Evolutionary conservation across 305 asterid species (phyloP).

Genomic region (Solanum chacoense): DNA sequence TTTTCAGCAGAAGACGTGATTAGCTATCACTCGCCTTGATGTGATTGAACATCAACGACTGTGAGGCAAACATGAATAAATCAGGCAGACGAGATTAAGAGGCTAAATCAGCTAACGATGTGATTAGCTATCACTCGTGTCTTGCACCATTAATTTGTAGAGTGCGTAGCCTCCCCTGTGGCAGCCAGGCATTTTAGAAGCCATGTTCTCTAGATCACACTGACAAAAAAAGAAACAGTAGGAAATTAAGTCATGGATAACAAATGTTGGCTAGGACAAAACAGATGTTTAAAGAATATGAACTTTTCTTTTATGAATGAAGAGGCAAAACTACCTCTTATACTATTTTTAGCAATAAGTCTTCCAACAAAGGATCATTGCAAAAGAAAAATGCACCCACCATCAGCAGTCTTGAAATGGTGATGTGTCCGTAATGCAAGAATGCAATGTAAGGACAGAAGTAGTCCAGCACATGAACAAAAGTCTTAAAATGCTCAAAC

Average conservation of each 20-base stretch:
- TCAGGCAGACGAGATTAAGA: neutral
- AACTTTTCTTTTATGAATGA: neutral
- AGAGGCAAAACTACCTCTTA: neutral
- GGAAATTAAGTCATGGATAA: neutral
- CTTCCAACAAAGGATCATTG: neutral
- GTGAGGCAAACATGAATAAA: neutral
- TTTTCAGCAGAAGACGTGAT: neutral
- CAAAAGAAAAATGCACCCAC: neutral
- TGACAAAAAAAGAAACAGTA: slow-evolving; percentile 15
- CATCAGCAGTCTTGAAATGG: neutral
- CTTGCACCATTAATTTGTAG: slow-evolving; percentile 56
- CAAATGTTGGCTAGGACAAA: neutral
- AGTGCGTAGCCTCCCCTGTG: slow-evolving; percentile 87
- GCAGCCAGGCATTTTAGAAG: slow-evolving; percentile 81
- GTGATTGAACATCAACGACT: neutral
- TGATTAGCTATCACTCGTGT: slow-evolving; percentile 2
- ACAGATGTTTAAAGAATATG: neutral
- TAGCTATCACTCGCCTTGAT: slow-evolving; percentile 15
- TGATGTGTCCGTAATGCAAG: neutral
- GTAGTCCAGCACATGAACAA: neutral
- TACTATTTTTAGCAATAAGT: neutral
- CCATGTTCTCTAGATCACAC: slow-evolving; percentile 40
- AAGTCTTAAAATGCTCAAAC: neutral
- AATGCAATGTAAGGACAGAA: neutral
- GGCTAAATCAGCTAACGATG: neutral